These are phyloP conservation scores for Cyclotella baltica DNA, from an alignment of 108 stramenopile species.

Conservation along the genomic window DNA sequence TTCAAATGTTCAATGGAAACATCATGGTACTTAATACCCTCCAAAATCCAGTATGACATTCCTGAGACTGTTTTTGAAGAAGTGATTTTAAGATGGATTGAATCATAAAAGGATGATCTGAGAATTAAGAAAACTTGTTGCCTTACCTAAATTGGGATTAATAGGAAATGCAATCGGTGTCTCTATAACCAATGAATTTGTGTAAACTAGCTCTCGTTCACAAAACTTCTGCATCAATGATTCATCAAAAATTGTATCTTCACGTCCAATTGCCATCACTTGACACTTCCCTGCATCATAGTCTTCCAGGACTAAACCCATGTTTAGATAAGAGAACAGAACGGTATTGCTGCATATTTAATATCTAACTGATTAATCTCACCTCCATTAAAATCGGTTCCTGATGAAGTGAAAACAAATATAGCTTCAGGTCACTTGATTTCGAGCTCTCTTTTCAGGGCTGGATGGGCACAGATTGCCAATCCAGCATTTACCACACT, in stretches of 20 bases:
- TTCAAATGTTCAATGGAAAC: constrained; percentile 10
- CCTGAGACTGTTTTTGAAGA: constrained; percentile 6
- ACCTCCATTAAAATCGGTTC: constrained; percentile 13
- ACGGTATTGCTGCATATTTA: background rate
- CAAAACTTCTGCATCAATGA: constrained; percentile 13
- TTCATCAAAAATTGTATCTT: constrained; percentile 12
- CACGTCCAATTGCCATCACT: constrained; percentile 26
- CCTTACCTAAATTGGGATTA: constrained; percentile 16
- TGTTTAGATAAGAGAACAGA: background rate
- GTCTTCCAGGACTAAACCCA: constrained; percentile 10
- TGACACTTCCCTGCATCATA: constrained; percentile 28
- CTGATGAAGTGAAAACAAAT: constrained; percentile 12
- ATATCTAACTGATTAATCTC: background rate
- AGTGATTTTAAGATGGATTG: background rate
- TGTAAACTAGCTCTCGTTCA: constrained; percentile 21
- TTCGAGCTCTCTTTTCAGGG: constrained; percentile 18
- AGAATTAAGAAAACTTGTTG: background rate
- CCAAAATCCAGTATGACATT: constrained; percentile 30
- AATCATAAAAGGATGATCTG: no score
- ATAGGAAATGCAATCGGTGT: constrained; percentile 37
- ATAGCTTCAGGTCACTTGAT: constrained; percentile 25
- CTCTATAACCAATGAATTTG: constrained; percentile 21
- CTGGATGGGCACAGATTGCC: constrained; percentile 30
- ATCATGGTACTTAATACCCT: constrained; percentile 18
- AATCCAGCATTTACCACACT: constrained; percentile 3